Evolutionary conservation across 2,329 filamentous ascomycete species (phyloP), one percentile per base, ranked within the genome.

Genomic region (Colletotrichum lentis): DNA sequence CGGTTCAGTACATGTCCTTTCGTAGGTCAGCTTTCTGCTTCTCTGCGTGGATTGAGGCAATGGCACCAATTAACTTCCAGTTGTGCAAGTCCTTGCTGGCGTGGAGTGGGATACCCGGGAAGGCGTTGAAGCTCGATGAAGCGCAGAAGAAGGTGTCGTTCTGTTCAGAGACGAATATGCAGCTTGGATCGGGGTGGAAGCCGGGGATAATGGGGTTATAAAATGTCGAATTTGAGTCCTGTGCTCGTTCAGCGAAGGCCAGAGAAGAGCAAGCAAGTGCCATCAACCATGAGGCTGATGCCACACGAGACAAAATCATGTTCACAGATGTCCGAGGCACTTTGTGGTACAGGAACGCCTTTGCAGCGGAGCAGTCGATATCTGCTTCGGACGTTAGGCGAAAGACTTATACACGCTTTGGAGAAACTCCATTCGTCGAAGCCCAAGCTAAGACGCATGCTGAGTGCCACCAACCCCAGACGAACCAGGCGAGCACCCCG

Each of bases 21-120:
- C 5, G n/a, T 10, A 11, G 24, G n/a, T 66, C 8, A 60, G 41
- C 14, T n/a, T 10, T 11, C 7, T 24, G 14, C 11, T 8, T n/a
- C 18, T 3, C 8, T 7, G 11, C 8, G 5, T 18, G 16, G 27
- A 10, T 20, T 16, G 5, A 24, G 22, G 27, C 11, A 11, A 18
- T 20, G 4, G 11, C 24, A 68, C 65, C 62, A 18, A 60, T 54
- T 6, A 82, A 76, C 66, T 80, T 82, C 84, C 84, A 87, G 58
- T 82, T 80, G 20, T 78, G 70, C 27, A 87, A 74, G 70, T 87
- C 84, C 64, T 78, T 80, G n/a, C 81, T 85, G 2, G 83, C 82
- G 71, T 86, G 82, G 22, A 87, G 79, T 0, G 84, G 84, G 11
- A 86, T 75, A 0, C 84, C 84, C 0, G 85, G 84, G 70, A 86